These are phyloP conservation scores for Trichoderma reesei DNA, from an alignment of 495 filamentous ascomycete genomes.

Conservation along the genomic window DNA sequence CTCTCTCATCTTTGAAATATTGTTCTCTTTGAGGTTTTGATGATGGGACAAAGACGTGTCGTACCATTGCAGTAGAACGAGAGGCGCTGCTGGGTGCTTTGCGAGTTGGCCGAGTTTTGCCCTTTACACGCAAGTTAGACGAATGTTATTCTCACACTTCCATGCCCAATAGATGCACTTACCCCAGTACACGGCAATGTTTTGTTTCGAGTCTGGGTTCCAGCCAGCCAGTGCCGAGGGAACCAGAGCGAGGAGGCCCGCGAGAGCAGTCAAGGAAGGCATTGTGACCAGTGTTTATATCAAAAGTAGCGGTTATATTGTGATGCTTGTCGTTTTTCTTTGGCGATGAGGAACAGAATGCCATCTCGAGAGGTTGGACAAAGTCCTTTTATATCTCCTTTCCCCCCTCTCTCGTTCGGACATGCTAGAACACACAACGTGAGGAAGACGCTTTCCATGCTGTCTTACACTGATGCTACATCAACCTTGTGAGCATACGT, in stretches of 20 bases:
- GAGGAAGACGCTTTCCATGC: background rate
- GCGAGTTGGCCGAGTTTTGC: slow-evolving; percentile 1
- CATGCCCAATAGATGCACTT: background rate
- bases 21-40: background rate
- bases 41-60: background rate
- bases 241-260: slow-evolving; percentile 1
- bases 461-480: slow-evolving; percentile 5
- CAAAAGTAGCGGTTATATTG: background rate
- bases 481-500: background rate
- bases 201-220: slow-evolving; percentile 12
- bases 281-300: background rate
- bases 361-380: background rate
- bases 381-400: background rate
- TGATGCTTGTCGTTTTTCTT: background rate
- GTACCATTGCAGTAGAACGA: background rate
- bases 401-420: background rate
- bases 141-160: background rate
- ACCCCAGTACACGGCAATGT: slow-evolving; percentile 10
- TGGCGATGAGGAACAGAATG: background rate
- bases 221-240: slow-evolving; percentile 4
- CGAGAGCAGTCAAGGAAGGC: slow-evolving; percentile 1
- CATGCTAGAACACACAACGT: background rate
- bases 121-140: background rate
- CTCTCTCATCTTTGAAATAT: background rate
- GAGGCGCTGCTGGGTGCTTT: slow-evolving; percentile 2